Conservation (phyloP, 2,329 filamentous ascomycete genomes). For the Penicillium sp. region DNA sequence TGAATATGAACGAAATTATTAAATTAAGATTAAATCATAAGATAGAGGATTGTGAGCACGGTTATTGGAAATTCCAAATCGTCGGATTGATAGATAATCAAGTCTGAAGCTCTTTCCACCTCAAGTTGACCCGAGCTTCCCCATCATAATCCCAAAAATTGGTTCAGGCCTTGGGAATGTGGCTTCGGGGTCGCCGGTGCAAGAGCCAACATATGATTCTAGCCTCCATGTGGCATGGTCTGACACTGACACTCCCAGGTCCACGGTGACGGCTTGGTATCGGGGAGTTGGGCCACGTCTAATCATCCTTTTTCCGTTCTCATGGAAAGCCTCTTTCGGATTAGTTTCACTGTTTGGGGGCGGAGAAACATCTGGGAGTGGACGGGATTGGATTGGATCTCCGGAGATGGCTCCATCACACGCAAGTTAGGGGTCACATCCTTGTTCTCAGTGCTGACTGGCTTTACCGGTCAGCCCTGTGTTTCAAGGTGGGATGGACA, state of each 20-base stretch:
- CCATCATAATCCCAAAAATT: neutral
- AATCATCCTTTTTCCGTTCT: constrained; percentile 6
- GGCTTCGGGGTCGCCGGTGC: constrained; percentile 14
- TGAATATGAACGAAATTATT: too few species aligned
- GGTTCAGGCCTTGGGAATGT: constrained; percentile 3
- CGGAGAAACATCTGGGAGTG: neutral
- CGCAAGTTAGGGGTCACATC: neutral
- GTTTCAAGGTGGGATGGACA: constrained; percentile 13
- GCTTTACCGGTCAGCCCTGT: constrained; percentile 9
- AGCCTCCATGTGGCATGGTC: neutral
- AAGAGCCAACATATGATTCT: neutral
- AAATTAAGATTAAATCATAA: neutral
- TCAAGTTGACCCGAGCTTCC: neutral
- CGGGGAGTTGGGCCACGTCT: constrained; percentile 2
- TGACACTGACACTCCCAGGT: constrained; percentile 5
- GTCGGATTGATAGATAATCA: neutral
- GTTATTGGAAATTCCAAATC: neutral
- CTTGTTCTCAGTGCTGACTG: constrained; percentile 11
- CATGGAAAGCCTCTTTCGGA: neutral
- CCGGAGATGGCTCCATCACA: constrained; percentile 6
- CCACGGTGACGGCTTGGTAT: constrained; percentile 11
- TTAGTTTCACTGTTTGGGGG: neutral
- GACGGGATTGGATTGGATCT: constrained; percentile 7
- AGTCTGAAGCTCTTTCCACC: neutral
- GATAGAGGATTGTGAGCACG: too few species aligned